These are phyloP conservation scores for Globisporangium echinulatum DNA, from an alignment of 352 stramenopile species.

Conservation along the genomic window DNA sequence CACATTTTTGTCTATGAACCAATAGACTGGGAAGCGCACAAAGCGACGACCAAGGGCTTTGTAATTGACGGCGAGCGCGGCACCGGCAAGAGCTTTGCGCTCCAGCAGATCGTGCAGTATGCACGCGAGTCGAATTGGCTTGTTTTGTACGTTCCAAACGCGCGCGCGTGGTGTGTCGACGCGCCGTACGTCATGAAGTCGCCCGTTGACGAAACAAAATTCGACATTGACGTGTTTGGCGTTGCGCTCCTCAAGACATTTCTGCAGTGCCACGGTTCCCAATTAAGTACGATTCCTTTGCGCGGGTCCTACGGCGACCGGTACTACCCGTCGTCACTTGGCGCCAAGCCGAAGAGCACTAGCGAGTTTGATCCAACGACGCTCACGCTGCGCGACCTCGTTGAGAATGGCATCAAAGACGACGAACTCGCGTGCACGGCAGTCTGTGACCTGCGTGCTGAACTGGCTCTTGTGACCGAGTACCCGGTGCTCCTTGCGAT, in stretches of 20 bases:
- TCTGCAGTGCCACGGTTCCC: slow-evolving; percentile 63
- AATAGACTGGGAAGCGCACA: slow-evolving; percentile 57
- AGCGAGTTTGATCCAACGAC: slow-evolving; percentile 42
- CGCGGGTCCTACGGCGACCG: slow-evolving; percentile 68
- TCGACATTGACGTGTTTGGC: slow-evolving; percentile 81
- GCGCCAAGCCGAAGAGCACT: slow-evolving; percentile 65
- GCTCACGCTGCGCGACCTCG: slow-evolving; percentile 72
- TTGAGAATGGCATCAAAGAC: slow-evolving; percentile 73
- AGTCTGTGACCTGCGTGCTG: slow-evolving; percentile 71
- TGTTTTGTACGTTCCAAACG: slow-evolving; percentile 75
- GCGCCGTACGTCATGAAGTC: slow-evolving; percentile 84
- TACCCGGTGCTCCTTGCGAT: slow-evolving; percentile 83
- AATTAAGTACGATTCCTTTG: slow-evolving; percentile 55
- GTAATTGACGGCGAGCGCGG: slow-evolving; percentile 80
- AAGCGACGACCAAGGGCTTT: slow-evolving; percentile 44
- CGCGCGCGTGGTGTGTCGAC: slow-evolving; percentile 72
- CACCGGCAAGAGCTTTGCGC: slow-evolving; percentile 75
- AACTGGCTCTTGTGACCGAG: slow-evolving; percentile 75
- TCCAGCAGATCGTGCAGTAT: slow-evolving; percentile 86
- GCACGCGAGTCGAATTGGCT: slow-evolving; percentile 82
- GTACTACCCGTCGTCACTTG: slow-evolving; percentile 72
- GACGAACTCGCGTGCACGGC: slow-evolving; percentile 77
- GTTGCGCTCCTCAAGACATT: slow-evolving; percentile 78
- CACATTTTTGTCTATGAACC: neutral
- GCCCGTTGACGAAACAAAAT: slow-evolving; percentile 70